phyloP scores from a whole-genome alignment of 73 alveolate species.

The Paraurostyla sp. region DNA sequence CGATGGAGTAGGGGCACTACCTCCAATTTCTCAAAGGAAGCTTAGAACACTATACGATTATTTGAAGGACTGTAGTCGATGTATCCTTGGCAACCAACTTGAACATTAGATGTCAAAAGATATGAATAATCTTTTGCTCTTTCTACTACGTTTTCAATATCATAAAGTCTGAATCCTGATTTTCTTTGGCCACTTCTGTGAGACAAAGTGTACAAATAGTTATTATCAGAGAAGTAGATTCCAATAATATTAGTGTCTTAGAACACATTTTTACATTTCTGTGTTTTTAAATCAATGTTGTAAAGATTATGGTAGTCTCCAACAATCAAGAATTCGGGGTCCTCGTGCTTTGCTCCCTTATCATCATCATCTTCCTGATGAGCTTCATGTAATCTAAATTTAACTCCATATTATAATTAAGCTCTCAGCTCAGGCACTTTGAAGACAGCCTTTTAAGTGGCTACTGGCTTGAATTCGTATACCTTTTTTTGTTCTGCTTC shows the following conservation, averaged over 20 bases:
- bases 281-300: conserved; percentile 4
- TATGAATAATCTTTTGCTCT: conserved; percentile 18
- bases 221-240: conserved; percentile 46
- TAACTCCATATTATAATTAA: conserved; percentile 4
- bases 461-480: conserved; percentile 19
- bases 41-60: conserved; percentile 27
- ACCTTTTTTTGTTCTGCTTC: neutral
- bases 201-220: conserved; percentile 40
- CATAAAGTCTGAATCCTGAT: conserved; percentile 49
- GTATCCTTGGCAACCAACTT: conserved; percentile 38
- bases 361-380: conserved; percentile 36
- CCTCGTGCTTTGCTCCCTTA: neutral
- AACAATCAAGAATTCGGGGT: neutral
- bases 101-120: neutral
- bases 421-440: conserved; percentile 2
- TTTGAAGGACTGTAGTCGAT: conserved; percentile 40
- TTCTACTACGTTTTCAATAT: conserved; percentile 50
- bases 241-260: conserved; percentile 22
- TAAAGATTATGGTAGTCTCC: conserved; percentile 32
- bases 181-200: conserved; percentile 19
- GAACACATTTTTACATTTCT: conserved; percentile 22
- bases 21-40: conserved; percentile 11
- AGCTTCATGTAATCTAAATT: conserved; percentile 29
- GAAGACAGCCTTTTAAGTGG: neutral
- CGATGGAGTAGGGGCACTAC: conserved; percentile 51